Base-by-base conservation (phyloP, 352 stramenopile genomes). In the Pythium chondricola region DNA sequence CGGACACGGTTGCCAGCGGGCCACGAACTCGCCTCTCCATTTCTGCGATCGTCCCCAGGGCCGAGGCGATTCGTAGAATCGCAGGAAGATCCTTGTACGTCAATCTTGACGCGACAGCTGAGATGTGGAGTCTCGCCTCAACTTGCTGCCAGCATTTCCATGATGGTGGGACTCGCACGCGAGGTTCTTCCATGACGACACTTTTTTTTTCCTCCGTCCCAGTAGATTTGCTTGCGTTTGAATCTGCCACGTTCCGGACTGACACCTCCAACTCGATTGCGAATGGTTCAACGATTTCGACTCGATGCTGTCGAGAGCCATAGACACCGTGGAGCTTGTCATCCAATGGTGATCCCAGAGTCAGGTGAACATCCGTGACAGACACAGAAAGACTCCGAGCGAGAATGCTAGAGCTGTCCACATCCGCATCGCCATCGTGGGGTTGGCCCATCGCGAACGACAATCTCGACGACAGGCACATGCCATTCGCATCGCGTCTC, bases 41-140 rank as follows among this genome's bases (percentile, higher is more conserved):
- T 21, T 16, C 40, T 1, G 30, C 22, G 14, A 53, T 14, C 8
- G 38, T 37, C 3, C 49, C 47, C 14, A 65, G 11, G 16, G 35
- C 45, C 6, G 33, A 44, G 0, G 41, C 59, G 35, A 87, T 78
- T 41, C 78, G 84, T 33, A 88, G 48, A 27, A 92, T 48, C 14
- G 85, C 43, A 8, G 80, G 77, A 31, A 92, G 53, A 40, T 92
- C 80, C 45, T 74, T 78, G 43, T 87, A 92, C 5, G 80, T 72
- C 1, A 91, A 38, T 29, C 69, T 62, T 7, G 74, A 85, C n/a
- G 61, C 47, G 22, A 91, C 74, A 24, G 72, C 39, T 7, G 76
- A 65, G n/a, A 91, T 48, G 6, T 56, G 47, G 25, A 85, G 46
- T 25, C 48, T 68, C 17, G 65, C 59, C 18, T 78, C 58, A 29